Percentiles rank a stretch among this genome's conserved stretches.
These are phyloP conservation scores for Gamsiella multidivaricata DNA, from an alignment of 192 early-diverging fungal genomes.

Conservation along the genomic window DNA sequence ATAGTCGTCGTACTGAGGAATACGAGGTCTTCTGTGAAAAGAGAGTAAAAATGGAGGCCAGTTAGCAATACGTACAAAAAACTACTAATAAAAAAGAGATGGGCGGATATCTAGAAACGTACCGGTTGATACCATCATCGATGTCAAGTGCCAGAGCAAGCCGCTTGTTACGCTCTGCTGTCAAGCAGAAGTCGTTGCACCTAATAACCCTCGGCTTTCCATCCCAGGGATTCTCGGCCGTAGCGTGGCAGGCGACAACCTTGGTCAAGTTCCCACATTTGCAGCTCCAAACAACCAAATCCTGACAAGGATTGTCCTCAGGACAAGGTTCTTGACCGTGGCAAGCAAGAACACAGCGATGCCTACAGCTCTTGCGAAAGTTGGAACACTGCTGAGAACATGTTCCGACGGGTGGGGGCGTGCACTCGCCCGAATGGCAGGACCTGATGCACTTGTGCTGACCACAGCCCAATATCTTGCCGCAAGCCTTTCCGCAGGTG, in stretches of 20 bases:
- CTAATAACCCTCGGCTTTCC: constrained; percentile 58
- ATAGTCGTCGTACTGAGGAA: constrained; percentile 64
- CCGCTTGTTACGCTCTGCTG: constrained; percentile 79
- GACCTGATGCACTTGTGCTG: constrained; percentile 82
- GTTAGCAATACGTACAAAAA: too few species aligned
- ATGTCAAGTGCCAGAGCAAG: constrained; percentile 85
- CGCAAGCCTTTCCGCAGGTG: constrained; percentile 77
- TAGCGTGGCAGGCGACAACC: constrained; percentile 74
- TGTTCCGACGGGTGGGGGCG: constrained; percentile 41
- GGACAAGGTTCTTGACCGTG: constrained; percentile 82
- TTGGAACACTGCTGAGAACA: constrained; percentile 82
- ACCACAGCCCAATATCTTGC: constrained; percentile 65
- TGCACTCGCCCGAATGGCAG: constrained; percentile 85
- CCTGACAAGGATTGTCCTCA: constrained; percentile 76
- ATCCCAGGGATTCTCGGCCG: constrained; percentile 54
- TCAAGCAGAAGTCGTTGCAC: constrained; percentile 86
- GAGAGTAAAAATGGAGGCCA: not conserved
- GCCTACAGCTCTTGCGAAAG: constrained; percentile 81
- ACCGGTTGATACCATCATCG: constrained; percentile 36
- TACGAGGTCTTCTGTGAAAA: constrained; percentile 17
- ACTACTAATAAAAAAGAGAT: not conserved
- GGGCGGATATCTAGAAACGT: not conserved
- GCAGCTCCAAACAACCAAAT: constrained; percentile 70
- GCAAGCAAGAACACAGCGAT: constrained; percentile 78
- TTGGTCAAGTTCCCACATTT: constrained; percentile 76